These are phyloP conservation scores for Hericium rajendrae DNA, from an alignment of 768 basidiomycete genomes.

Conservation along the genomic window DNA sequence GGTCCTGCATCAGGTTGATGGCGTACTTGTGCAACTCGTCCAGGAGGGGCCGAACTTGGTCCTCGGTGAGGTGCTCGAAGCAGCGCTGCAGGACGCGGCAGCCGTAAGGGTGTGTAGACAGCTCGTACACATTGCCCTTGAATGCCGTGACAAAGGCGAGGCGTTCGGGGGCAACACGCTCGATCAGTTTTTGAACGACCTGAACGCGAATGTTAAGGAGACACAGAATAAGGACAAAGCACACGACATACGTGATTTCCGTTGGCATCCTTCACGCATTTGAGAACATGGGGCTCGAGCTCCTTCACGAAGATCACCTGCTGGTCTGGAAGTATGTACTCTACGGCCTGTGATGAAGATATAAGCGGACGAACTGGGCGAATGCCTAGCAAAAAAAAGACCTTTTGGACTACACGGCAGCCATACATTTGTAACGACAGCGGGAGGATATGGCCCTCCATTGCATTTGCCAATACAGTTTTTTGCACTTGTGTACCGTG, in stretches of 20 bases:
- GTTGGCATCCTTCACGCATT: conserved; percentile 84
- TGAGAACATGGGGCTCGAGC: conserved; percentile 69
- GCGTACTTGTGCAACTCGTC: conserved; percentile 75
- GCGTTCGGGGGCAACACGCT: conserved; percentile 67
- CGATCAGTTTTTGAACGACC: conserved; percentile 86
- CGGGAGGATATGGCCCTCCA: conserved; percentile 70
- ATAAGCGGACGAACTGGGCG: neutral
- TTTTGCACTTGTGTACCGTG: conserved; percentile 72
- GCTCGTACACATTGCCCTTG: conserved; percentile 65
- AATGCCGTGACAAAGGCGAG: conserved; percentile 69
- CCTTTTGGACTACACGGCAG: conserved; percentile 93
- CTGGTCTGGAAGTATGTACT: conserved; percentile 69
- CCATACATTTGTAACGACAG: conserved; percentile 92
- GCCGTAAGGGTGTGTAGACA: conserved; percentile 86
- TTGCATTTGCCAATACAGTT: conserved; percentile 51
- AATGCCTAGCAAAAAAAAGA: neutral
- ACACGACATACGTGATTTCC: conserved; percentile 78
- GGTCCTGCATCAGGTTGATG: conserved; percentile 73
- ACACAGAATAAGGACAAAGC: neutral
- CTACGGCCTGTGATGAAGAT: conserved; percentile 55
- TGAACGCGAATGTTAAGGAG: conserved; percentile 19
- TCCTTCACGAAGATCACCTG: conserved; percentile 69
- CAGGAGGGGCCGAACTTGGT: conserved; percentile 58
- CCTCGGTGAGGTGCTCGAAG: conserved; percentile 72
- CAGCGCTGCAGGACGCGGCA: conserved; percentile 93